These are phyloP conservation scores for Arctium minus DNA, from an alignment of 129 eudicot genomes.

Conservation along the genomic window DNA sequence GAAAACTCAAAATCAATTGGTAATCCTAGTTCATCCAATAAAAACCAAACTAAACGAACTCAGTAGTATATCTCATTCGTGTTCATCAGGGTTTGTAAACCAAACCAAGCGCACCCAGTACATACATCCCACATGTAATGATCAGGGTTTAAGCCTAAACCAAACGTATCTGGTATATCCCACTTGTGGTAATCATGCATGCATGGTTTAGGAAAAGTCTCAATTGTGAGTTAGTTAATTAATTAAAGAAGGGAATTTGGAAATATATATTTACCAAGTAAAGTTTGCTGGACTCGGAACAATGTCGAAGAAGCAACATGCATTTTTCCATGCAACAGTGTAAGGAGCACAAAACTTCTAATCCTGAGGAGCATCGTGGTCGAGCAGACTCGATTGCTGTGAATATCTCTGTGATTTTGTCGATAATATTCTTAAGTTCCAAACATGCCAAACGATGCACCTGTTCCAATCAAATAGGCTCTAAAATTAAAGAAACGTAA, in stretches of 20 bases:
- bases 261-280: slow-evolving; percentile 27
- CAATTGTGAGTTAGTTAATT: neutral
- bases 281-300: slow-evolving; percentile 42
- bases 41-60: neutral
- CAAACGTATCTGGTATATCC: no score
- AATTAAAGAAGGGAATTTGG: neutral
- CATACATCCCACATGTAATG: no score
- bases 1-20: neutral
- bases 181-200: no score
- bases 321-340: slow-evolving; percentile 23
- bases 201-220: neutral
- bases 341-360: slow-evolving; percentile 18
- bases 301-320: slow-evolving; percentile 25
- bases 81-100: no score
- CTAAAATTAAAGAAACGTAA: neutral
- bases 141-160: no score
- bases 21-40: neutral
- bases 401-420: slow-evolving; percentile 20
- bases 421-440: slow-evolving; percentile 20
- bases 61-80: neutral
- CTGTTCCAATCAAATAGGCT: slow-evolving; percentile 6
- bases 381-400: slow-evolving; percentile 33
- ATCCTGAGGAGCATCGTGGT: slow-evolving; percentile 34
- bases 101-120: no score
- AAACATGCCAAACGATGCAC: slow-evolving; percentile 31